Evolutionary conservation across 78 protist species (phyloP).

Genomic region (Polysphondylium violaceum): DNA sequence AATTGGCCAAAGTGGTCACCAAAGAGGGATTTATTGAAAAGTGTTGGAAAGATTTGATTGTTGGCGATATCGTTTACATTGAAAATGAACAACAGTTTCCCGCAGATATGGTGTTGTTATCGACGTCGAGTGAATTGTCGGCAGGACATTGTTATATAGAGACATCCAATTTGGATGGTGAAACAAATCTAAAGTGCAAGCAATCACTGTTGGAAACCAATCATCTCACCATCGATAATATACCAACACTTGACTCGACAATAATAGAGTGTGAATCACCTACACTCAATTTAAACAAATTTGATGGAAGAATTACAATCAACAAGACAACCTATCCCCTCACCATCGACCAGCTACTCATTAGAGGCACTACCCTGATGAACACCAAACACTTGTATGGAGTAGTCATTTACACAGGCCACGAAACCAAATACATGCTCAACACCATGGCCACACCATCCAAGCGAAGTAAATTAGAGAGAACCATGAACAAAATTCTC

Average conservation of each 20-base stretch:
- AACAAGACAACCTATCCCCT: slow-evolving; percentile 26
- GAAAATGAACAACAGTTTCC: slow-evolving; percentile 61
- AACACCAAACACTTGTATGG: slow-evolving; percentile 83
- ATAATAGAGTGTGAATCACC: slow-evolving; percentile 83
- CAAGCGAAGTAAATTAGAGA: slow-evolving; percentile 43
- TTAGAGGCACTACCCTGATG: slow-evolving; percentile 57
- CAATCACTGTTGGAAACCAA: slow-evolving; percentile 58
- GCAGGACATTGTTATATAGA: slow-evolving; percentile 84
- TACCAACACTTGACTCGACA: too few relatives aligned
- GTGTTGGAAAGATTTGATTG: slow-evolving; percentile 50
- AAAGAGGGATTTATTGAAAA: neutral
- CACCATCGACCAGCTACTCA: slow-evolving; percentile 37
- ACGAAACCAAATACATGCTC: slow-evolving; percentile 87
- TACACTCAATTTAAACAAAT: slow-evolving; percentile 64
- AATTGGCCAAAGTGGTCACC: neutral
- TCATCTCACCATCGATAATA: too few relatives aligned
- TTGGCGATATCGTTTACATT: slow-evolving; percentile 71
- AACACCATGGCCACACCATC: slow-evolving; percentile 83
- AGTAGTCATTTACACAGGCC: slow-evolving; percentile 88
- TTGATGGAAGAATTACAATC: slow-evolving; percentile 63
- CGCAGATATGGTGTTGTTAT: slow-evolving; percentile 70
- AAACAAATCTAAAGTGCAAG: slow-evolving; percentile 49
- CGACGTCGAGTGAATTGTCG: slow-evolving; percentile 26
- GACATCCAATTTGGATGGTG: slow-evolving; percentile 91
- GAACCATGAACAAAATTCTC: slow-evolving; percentile 23